phyloP scores from a whole-genome alignment of 2,329 filamentous ascomycete genomes.

The Elsinoe batatas region DNA sequence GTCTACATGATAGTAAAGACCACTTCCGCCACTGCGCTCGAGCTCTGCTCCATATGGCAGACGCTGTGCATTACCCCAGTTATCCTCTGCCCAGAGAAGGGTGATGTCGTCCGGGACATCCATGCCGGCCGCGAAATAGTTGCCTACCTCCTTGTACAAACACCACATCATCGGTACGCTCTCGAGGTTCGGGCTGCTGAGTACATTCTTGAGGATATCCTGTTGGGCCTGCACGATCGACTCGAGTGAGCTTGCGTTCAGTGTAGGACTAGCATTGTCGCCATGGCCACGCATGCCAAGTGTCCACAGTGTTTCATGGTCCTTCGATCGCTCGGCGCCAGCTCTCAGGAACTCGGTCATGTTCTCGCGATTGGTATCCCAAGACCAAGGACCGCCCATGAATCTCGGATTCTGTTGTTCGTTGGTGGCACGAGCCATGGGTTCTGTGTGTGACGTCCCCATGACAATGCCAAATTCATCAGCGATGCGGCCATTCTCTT shows the following conservation, averaged over 20 bases:
- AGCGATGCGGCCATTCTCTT: slow-evolving; percentile 56
- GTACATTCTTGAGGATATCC: slow-evolving; percentile 47
- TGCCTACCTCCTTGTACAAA: slow-evolving; percentile 64
- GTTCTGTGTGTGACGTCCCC: slow-evolving; percentile 64
- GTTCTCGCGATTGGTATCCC: slow-evolving; percentile 57
- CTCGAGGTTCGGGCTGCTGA: slow-evolving; percentile 40
- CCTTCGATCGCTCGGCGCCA: slow-evolving; percentile 54
- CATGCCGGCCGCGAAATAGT: slow-evolving; percentile 57
- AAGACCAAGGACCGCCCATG: slow-evolving; percentile 55
- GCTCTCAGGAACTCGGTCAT: slow-evolving; percentile 60
- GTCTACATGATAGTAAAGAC: slow-evolving; percentile 57
- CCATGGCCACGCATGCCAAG: slow-evolving; percentile 59
- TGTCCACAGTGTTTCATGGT: slow-evolving; percentile 58
- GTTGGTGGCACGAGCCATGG: slow-evolving; percentile 52
- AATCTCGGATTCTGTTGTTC: slow-evolving; percentile 35
- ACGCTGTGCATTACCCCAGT: slow-evolving; percentile 55
- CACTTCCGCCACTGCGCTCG: slow-evolving; percentile 50
- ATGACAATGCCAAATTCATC: slow-evolving; percentile 67
- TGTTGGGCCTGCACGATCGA: slow-evolving; percentile 52
- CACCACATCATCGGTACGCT: slow-evolving; percentile 61
- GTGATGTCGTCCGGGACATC: slow-evolving; percentile 56
- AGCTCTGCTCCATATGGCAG: slow-evolving; percentile 53
- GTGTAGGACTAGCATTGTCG: slow-evolving; percentile 51
- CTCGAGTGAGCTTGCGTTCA: slow-evolving; percentile 50
- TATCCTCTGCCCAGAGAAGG: slow-evolving; percentile 60